A percentile compares a stretch with the other conserved stretches of the same genome.
phyloP scores from a whole-genome alignment of 208 protist genomes.

The Naegleria fowleri region DNA sequence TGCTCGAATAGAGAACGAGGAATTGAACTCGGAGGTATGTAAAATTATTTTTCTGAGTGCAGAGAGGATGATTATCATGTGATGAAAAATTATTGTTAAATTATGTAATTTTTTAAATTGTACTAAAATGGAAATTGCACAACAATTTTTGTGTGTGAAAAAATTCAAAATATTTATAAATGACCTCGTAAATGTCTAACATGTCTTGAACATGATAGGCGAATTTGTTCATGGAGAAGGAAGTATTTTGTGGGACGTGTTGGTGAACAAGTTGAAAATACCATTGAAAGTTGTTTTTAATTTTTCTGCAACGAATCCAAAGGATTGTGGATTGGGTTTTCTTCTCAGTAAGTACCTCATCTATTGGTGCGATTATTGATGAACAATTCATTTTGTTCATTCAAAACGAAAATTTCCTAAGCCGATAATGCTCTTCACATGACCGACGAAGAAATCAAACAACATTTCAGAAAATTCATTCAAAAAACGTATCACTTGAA shows the following conservation, averaged over 20 bases:
- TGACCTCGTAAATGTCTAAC: no score
- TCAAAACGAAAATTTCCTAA: no score
- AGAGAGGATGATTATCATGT: no score
- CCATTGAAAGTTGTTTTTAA: background rate
- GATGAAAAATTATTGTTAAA: no score
- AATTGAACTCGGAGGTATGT: background rate
- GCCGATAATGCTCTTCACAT: background rate
- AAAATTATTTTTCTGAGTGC: no score
- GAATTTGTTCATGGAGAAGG: conserved; percentile 23
- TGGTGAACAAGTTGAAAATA: background rate
- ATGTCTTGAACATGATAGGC: no score
- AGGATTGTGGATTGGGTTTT: background rate
- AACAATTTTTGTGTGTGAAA: no score
- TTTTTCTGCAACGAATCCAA: background rate
- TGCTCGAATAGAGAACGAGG: background rate
- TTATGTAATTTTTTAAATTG: no score
- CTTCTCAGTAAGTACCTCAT: background rate
- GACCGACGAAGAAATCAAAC: background rate
- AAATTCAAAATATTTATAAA: background rate
- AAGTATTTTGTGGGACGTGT: background rate
- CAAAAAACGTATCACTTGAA: background rate
- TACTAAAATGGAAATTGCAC: no score
- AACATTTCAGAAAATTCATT: background rate
- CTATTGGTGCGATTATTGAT: no score
- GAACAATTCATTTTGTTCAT: no score